Base-by-base conservation (phyloP, 2,329 filamentous ascomycete species). In the Cladosporium sp. region DNA sequence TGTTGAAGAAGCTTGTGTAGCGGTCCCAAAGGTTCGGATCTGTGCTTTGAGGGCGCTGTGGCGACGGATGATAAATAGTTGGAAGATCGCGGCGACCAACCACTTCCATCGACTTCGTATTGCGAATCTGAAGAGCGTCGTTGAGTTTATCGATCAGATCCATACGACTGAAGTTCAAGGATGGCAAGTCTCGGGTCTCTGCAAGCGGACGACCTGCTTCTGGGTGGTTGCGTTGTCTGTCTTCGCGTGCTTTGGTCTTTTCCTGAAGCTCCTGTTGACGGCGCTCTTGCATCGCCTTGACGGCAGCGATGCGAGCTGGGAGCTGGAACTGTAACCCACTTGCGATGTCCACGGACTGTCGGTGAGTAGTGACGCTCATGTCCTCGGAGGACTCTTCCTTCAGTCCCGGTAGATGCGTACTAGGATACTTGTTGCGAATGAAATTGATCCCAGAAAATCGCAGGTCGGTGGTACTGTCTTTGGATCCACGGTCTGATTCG, bases 311-410 rank as follows among this genome's bases (percentile, higher is more conserved):
- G 43, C 70, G 68, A 51, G 69, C 66, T 43, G 69, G 69, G 2
- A 72, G 60, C 4, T 65, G 65, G 47, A 72, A 69, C 11, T 68
- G 66, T 22, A 63, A 56, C 37, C 59, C 61, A 14, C 65, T 62
- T 7, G 51, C 52, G 7, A 59, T 61, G 14, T 55, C 56, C 15
- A 50, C 50, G 5, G 55, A 55, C 37, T 56, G 58, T 25, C 65
- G 65, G 49, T 65, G 61, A 12, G 70, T 67, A 14, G 64, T 65
- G 55, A 68, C 69, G 58, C 76, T 77, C 61, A 77, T 75, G 60
- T 78, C 77, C 54, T 80, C 77, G 47, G 77, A 71, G 17, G 77
- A 78, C 60, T 80, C 78, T 62, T 80, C 78, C 58, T 79, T 80
- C 34, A 80, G 65, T 47, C 76, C 76, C 12, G 77, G 74, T 15